Percentiles rank a stretch among this genome's conserved stretches.
Evolutionary conservation across 257 asterid species (phyloP).

Genomic region (Ballota nigra): DNA sequence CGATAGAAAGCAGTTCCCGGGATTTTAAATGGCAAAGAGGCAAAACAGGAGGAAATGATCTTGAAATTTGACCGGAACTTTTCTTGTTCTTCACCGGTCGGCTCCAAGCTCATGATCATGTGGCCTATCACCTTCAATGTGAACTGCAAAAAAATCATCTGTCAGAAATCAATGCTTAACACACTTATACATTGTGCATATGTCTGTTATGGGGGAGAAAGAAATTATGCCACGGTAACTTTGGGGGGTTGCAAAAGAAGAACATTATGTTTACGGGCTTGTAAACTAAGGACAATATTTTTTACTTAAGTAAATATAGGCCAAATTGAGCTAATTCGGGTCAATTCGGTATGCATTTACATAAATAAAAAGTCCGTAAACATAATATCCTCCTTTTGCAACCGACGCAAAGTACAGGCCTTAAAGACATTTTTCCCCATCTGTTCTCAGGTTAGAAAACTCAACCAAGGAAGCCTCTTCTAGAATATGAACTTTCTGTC

Average conservation of each 20-base stretch:
- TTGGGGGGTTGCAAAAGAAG: not conserved
- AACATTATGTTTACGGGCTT: not conserved
- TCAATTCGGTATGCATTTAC: not conserved
- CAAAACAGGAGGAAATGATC: constrained; percentile 68
- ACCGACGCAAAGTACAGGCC: not conserved
- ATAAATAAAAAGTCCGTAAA: too few species aligned
- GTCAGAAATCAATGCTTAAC: constrained; percentile 14
- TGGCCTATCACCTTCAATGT: constrained; percentile 83
- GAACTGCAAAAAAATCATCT: constrained; percentile 47
- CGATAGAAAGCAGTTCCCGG: constrained; percentile 85
- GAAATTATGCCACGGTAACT: not conserved
- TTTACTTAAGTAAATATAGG: not conserved
- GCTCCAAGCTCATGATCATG: constrained; percentile 92
- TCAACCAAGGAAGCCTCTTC: constrained; percentile 81
- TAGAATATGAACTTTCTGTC: constrained; percentile 48
- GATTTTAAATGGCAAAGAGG: constrained; percentile 69
- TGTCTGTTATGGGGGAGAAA: not conserved
- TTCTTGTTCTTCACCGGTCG: constrained; percentile 76
- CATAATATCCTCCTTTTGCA: not conserved
- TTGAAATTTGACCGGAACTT: constrained; percentile 76
- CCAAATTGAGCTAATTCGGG: not conserved
- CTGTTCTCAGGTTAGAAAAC: constrained; percentile 20
- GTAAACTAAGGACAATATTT: not conserved
- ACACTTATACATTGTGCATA: not conserved
- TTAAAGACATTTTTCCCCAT: not conserved